Evolutionary conservation across 345 rosid genomes (phyloP).

Genomic region (Eucalyptus albens): DNA sequence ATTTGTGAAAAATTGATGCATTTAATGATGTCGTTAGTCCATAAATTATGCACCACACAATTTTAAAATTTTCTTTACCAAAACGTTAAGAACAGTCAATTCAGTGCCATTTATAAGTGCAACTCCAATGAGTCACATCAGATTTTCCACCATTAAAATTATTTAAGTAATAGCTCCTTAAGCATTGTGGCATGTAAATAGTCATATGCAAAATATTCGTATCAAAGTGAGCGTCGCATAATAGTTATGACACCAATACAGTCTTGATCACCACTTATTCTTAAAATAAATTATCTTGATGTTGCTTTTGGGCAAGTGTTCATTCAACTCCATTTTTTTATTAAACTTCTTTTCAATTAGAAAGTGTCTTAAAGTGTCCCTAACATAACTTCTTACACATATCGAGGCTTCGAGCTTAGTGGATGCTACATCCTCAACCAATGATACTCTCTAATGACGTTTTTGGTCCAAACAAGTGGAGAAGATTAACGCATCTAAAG

Average conservation of each 20-base stretch:
- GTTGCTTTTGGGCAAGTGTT: not conserved
- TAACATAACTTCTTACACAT: not conserved
- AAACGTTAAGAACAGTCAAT: no score
- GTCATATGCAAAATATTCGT: not conserved
- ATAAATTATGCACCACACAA: no score
- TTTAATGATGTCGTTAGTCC: no score
- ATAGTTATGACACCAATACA: fast-evolving
- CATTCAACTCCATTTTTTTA: not conserved
- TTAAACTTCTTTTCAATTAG: not conserved
- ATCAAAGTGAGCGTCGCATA: not conserved
- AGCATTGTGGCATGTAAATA: no score
- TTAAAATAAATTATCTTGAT: not conserved
- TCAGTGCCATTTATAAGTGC: no score
- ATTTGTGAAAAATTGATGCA: no score
- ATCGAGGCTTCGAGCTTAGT: not conserved
- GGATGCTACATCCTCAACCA: not conserved
- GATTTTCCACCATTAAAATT: no score
- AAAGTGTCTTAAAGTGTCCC: not conserved
- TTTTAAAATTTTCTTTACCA: no score
- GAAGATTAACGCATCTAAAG: not conserved
- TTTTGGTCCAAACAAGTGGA: not conserved
- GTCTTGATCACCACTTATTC: not conserved
- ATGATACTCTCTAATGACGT: not conserved
- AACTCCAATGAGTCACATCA: no score
- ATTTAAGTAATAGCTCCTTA: no score